A percentile compares a stretch with the other conserved stretches of the same genome.
Evolutionary conservation across 257 asterid genomes (phyloP).

Genomic region (Solanum habrochaites): DNA sequence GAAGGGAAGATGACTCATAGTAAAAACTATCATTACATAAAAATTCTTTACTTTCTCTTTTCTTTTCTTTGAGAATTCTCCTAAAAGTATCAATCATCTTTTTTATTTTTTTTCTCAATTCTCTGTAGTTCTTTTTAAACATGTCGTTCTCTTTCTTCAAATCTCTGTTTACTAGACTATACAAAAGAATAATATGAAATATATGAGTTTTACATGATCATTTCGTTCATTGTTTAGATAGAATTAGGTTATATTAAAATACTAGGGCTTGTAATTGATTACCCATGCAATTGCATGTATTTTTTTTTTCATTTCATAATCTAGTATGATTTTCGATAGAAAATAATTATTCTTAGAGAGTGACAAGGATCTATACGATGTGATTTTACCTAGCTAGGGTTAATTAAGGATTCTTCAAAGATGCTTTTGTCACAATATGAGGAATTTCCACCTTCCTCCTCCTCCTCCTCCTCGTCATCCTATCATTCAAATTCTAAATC

Average conservation of each 20-base stretch:
- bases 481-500: slow-evolving; percentile 7
- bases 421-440: slow-evolving; percentile 12
- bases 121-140: neutral
- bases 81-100: slow-evolving; percentile 35
- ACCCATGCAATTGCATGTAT: neutral
- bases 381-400: neutral
- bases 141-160: neutral
- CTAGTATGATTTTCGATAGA: neutral
- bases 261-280: neutral
- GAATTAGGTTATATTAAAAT: neutral
- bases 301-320: neutral
- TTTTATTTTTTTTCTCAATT: neutral
- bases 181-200: neutral
- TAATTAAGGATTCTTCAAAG: neutral
- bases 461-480: slow-evolving; percentile 16
- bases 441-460: slow-evolving; percentile 15
- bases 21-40: neutral
- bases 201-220: neutral
- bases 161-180: neutral
- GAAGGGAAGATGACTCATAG: neutral
- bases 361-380: slow-evolving; percentile 25
- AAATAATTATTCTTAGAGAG: slow-evolving; percentile 43
- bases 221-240: neutral
- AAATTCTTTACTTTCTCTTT: neutral
- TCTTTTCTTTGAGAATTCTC: slow-evolving; percentile 35